Evolutionary conservation across 805 yeast species (phyloP).

Genomic region (Candida rishiriensis): DNA sequence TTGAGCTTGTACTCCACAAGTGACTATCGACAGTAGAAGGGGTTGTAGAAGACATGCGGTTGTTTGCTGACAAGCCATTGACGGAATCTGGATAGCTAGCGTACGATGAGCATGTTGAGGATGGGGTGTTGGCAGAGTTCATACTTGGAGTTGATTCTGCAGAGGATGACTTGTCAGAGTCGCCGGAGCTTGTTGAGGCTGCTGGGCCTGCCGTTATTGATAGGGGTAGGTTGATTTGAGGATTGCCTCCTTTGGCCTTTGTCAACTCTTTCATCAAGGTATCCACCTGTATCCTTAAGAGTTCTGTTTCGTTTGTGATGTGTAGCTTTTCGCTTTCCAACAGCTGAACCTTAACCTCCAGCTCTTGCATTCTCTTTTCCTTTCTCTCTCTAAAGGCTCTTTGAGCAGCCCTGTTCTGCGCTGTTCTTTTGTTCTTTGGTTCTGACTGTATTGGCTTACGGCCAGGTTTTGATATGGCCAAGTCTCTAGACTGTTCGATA

Average conservation of each 20-base stretch:
- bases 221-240: constrained; percentile 2
- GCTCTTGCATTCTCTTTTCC: constrained; percentile 78
- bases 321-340: constrained; percentile 70
- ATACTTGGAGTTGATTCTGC: constrained; percentile 11
- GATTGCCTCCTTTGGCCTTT: constrained; percentile 12
- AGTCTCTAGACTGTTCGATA: no score
- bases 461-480: constrained; percentile 53
- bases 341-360: constrained; percentile 69
- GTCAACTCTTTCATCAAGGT: constrained; percentile 64
- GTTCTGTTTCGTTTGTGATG: constrained; percentile 66
- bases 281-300: constrained; percentile 71
- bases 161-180: constrained; percentile 15
- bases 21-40: neutral
- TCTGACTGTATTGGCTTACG: constrained; percentile 69
- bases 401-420: constrained; percentile 98
- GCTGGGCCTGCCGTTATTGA: neutral
- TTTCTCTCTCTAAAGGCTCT: constrained; percentile 94
- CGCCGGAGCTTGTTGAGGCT: constrained; percentile 2
- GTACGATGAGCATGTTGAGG: constrained; percentile 15
- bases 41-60: neutral
- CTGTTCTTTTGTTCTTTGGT: constrained; percentile 85
- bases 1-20: neutral
- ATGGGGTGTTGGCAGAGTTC: constrained; percentile 13
- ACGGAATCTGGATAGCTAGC: neutral
- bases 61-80: neutral